These are phyloP conservation scores for Nyctanthes arbortristis DNA, from an alignment of 257 asterid genomes.

Conservation along the genomic window DNA sequence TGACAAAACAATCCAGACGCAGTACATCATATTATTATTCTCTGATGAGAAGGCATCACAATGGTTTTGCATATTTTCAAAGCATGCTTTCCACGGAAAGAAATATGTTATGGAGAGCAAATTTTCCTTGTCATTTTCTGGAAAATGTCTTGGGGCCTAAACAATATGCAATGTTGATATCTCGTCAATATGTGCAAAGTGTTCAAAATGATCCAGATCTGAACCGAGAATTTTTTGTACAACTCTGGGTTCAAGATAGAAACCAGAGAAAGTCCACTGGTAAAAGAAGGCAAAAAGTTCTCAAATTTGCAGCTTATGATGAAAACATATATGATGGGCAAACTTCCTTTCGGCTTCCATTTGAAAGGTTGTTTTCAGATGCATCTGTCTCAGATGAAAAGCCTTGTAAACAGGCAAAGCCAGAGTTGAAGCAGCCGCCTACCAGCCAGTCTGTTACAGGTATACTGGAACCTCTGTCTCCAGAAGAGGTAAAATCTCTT, in stretches of 20 bases:
- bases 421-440: constrained; percentile 66
- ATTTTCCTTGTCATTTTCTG: constrained; percentile 29
- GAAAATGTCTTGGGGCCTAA: constrained; percentile 31
- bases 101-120: constrained; percentile 34
- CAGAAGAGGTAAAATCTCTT: constrained; percentile 69
- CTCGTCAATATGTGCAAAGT: constrained; percentile 41
- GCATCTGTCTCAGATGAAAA: constrained; percentile 36
- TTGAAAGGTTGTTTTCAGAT: constrained; percentile 49
- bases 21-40: constrained; percentile 25
- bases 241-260: constrained; percentile 70
- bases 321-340: constrained; percentile 30
- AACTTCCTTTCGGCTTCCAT: constrained; percentile 27
- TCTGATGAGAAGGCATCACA: constrained; percentile 29
- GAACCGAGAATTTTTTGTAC: constrained; percentile 72
- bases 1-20: constrained; percentile 37
- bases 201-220: constrained; percentile 50
- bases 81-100: constrained; percentile 33
- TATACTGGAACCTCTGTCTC: constrained; percentile 61
- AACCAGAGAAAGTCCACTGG: constrained; percentile 38
- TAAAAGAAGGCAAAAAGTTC: constrained; percentile 36
- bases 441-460: constrained; percentile 84
- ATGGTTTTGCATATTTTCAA: constrained; percentile 27
- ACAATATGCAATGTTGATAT: constrained; percentile 25
- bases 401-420: constrained; percentile 40
- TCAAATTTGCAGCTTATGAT: constrained; percentile 23